A percentile compares a stretch with the other conserved stretches of the same genome.
Evolutionary conservation across 2,329 filamentous ascomycete genomes (phyloP).

Genomic region (Scedosporium minutisporum): DNA sequence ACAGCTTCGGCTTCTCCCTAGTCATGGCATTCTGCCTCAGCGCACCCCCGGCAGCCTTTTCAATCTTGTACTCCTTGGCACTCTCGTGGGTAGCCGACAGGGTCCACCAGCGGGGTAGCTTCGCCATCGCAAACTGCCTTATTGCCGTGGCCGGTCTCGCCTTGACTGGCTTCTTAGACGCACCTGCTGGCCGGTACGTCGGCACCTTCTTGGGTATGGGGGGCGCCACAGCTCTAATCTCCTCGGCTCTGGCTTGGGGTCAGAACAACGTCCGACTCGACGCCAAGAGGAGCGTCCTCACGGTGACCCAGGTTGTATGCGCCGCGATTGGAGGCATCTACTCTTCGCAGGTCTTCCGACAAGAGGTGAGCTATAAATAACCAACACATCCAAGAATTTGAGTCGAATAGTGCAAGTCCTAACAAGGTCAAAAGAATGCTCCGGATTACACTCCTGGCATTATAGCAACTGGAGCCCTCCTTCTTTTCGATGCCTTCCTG

Average conservation of each 20-base stretch:
- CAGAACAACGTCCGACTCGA: conserved; percentile 23
- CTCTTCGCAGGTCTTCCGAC: conserved; percentile 20
- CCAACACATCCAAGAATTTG: conserved; percentile 7
- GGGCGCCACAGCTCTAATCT: conserved; percentile 20
- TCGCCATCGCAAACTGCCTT: conserved; percentile 13
- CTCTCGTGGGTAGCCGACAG: conserved; percentile 22
- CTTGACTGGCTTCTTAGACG: conserved; percentile 14
- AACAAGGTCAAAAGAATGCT: not conserved
- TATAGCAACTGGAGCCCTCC: not conserved
- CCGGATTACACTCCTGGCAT: not conserved
- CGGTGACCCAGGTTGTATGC: conserved; percentile 20
- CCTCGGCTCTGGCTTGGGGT: conserved; percentile 16
- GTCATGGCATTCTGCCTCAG: conserved; percentile 11
- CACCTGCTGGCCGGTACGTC: conserved; percentile 13
- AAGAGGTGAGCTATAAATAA: conserved; percentile 17
- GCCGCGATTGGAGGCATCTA: conserved; percentile 21
- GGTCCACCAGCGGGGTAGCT: conserved; percentile 12
- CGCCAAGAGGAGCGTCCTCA: conserved; percentile 17
- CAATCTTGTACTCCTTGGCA: conserved; percentile 11
- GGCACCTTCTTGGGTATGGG: conserved; percentile 21
- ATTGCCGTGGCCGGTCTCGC: conserved; percentile 14
- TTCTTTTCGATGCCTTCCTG: conserved; percentile 14
- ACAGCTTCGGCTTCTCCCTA: conserved; percentile 8
- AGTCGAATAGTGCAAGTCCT: conserved; percentile 16
- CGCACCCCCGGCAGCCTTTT: not conserved